Evolutionary conservation across 225 moss, liverwort and hornwort genomes (phyloP), one percentile per base, ranked within the genome.

Genomic region (Bryoerythrophyllum caledonicum): DNA sequence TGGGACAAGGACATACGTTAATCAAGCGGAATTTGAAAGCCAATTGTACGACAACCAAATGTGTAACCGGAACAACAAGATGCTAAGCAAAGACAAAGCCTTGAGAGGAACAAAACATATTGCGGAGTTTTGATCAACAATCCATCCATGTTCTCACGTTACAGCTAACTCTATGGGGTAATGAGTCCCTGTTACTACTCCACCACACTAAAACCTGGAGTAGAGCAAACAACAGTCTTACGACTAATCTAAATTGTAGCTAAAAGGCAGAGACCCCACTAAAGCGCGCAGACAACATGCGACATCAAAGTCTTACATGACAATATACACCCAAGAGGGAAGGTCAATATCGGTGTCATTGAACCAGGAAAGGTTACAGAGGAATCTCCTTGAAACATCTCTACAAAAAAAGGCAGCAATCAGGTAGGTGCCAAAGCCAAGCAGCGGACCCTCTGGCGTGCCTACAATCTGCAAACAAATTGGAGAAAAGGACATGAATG

Each of bases 401-500:
- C 81, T 85, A 78, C 76, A 67, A 81, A 85, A 84, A 78, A 57
- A 59, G 78, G 78, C 60, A 76, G 78, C 72, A 77, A 30, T 28
- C 56, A 23, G 72, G 64, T 75, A 23, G 72, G 64, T 75, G 72
- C 72, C 32, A 63, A 72, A 78, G 59, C 53, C 75, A 71, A 75
- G 68, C 72, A 76, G 75, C 54, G 32, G 17, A 68, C 64, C 75
- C 72, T 76, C 68, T 28, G 53, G 27, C 59, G 58, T 78, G 81
- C 75, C 85, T 76, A 68, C 44, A 44, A 71, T 81, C 81, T 85
- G 85, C 85, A 76, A 64, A 68, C 76, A 85, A 53, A 27, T 57
- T 69, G 64, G 3, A 55, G 3, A 38, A 23, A 58, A 19, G 60
- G 11, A 21, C 20, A 53, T 63, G 26, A 78, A 75, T 72, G 23